phyloP scores from a whole-genome alignment of 108 stramenopile genomes.

The Nannochloropsis gaditana region DNA sequence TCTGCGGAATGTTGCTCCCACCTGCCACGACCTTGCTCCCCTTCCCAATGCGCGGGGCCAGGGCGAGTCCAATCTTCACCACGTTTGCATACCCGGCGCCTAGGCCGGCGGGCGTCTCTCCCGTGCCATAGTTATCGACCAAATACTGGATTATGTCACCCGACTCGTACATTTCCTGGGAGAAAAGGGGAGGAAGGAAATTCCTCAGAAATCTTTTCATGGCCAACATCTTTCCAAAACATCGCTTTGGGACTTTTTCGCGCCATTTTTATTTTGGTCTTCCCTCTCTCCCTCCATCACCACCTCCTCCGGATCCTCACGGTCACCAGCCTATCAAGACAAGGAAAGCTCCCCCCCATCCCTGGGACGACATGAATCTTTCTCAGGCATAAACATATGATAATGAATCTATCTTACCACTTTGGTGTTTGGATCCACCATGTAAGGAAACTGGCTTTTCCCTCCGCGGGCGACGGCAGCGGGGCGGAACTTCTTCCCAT shows the following conservation, averaged over 20 bases:
- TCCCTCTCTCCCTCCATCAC: neutral
- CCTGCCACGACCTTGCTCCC: neutral
- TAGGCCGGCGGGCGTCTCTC: constrained; percentile 51
- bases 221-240: neutral
- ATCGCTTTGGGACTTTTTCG: neutral
- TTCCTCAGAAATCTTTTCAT: neutral
- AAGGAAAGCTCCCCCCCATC: no score
- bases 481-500: constrained; percentile 37
- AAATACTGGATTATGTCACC: constrained; percentile 71
- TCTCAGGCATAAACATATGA: no score
- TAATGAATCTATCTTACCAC: neutral
- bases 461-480: constrained; percentile 33
- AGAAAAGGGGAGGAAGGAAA: neutral
- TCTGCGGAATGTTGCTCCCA: neutral
- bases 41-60: constrained; percentile 9
- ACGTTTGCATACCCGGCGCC: constrained; percentile 60
- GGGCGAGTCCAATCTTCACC: constrained; percentile 50
- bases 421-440: constrained; percentile 71
- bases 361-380: no score
- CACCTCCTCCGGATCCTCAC: neutral
- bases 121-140: constrained; percentile 69
- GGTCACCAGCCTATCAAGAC: no score
- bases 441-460: constrained; percentile 56
- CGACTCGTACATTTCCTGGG: constrained; percentile 63
- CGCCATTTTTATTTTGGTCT: neutral